Conservation (phyloP, 495 filamentous ascomycete genomes). For the Trichoderma orchidacearum region DNA sequence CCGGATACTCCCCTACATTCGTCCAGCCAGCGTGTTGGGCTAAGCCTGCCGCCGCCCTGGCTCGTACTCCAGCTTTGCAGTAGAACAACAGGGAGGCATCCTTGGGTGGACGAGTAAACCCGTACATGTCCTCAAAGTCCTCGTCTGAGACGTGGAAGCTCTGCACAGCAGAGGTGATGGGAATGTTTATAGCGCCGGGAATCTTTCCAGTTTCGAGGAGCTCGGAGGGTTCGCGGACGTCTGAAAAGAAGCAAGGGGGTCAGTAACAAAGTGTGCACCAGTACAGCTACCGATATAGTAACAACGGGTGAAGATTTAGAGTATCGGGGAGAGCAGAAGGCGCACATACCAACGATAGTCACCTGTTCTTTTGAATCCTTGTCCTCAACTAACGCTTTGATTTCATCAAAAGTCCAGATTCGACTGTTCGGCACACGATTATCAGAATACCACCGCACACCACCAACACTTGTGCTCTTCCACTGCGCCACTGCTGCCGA, state of each 20-base stretch:
- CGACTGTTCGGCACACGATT: constrained; percentile 15
- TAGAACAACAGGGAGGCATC: constrained; percentile 66
- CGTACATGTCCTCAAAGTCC: constrained; percentile 67
- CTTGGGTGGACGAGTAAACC: constrained; percentile 45
- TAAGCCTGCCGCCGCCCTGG: constrained; percentile 64
- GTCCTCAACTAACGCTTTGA: constrained; percentile 6
- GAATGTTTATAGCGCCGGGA: constrained; percentile 67
- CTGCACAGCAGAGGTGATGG: constrained; percentile 63
- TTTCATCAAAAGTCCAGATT: constrained; percentile 34
- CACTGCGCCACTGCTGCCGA: not conserved
- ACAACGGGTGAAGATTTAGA: too few species aligned
- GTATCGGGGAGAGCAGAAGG: too few species aligned
- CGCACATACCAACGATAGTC: constrained; percentile 13
- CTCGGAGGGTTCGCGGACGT: constrained; percentile 81
- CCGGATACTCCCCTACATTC: constrained; percentile 65
- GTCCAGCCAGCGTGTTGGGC: constrained; percentile 65
- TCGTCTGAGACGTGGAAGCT: constrained; percentile 56
- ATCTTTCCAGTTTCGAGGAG: constrained; percentile 55
- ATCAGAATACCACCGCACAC: constrained; percentile 10
- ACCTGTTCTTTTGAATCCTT: constrained; percentile 4
- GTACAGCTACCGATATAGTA: too few species aligned
- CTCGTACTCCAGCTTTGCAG: constrained; percentile 82
- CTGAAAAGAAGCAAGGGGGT: too few species aligned
- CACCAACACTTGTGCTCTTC: not conserved
- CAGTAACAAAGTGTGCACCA: too few species aligned